These are phyloP conservation scores for Torulaspora microellipsoides DNA, from an alignment of 805 yeast species.

Conservation along the genomic window DNA sequence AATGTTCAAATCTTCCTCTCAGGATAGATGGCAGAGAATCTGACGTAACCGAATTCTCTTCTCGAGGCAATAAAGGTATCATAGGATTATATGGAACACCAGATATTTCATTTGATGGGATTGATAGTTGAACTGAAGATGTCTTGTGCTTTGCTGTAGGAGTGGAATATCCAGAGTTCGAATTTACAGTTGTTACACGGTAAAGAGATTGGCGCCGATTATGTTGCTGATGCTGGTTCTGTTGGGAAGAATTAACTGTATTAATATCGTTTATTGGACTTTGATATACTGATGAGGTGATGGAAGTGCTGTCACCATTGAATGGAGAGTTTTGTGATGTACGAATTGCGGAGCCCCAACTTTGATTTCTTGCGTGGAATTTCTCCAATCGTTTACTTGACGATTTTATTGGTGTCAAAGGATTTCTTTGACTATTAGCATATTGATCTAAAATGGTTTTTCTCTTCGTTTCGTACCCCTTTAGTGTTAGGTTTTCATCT, in stretches of 20 bases:
- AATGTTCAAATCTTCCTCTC: conserved; percentile 63
- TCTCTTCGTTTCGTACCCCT: conserved; percentile 63
- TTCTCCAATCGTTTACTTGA: conserved; percentile 2
- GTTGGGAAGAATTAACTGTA: conserved; percentile 4
- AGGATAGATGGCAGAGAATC: conserved; percentile 69
- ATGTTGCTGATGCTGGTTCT: conserved; percentile 2
- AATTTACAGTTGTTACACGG: conserved; percentile 32
- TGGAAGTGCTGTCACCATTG: conserved; percentile 34
- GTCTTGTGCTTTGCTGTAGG: conserved; percentile 13
- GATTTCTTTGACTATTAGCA: conserved; percentile 10
- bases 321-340: conserved; percentile 2
- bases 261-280: conserved; percentile 13
- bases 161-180: conserved; percentile 20
- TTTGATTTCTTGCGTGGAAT: conserved; percentile 10
- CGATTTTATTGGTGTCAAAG: conserved; percentile 10
- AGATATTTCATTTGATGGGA: conserved; percentile 30
- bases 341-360: conserved; percentile 10
- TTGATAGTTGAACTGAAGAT: conserved; percentile 28
- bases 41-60: conserved; percentile 38
- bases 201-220: conserved; percentile 17
- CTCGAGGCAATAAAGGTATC: conserved; percentile 42
- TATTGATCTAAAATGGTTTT: conserved; percentile 23
- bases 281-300: conserved; percentile 11
- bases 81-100: conserved; percentile 28
- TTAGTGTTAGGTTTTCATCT: conserved; percentile 70